A percentile compares a stretch with the other conserved stretches of the same genome.
These are phyloP conservation scores for Cephaloascus albidus DNA, from an alignment of 805 yeast genomes.

Conservation along the genomic window DNA sequence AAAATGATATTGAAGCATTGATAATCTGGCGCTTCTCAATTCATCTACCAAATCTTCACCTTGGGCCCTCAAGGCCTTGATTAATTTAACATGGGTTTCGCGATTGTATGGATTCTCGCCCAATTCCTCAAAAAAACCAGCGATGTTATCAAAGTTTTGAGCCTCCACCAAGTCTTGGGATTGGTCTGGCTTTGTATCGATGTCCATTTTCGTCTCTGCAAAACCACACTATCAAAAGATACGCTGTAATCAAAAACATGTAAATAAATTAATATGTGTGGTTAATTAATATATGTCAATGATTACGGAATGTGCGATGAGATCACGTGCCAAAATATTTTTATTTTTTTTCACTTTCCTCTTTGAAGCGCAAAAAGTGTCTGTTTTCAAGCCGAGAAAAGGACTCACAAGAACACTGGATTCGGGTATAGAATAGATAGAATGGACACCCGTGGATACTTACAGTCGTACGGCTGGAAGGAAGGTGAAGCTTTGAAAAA, in stretches of 20 bases:
- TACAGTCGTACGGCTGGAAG: constrained; percentile 80
- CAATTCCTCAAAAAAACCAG: constrained; percentile 4
- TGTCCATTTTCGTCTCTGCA: too few species aligned
- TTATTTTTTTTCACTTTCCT: too few species aligned
- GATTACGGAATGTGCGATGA: too few species aligned
- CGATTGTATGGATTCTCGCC: constrained; percentile 6
- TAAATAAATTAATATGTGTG: too few species aligned
- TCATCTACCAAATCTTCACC: constrained; percentile 1
- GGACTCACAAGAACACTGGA: not conserved
- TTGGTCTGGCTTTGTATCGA: too few species aligned
- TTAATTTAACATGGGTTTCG: constrained; percentile 9
- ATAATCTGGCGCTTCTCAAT: constrained; percentile 4
- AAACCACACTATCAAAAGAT: too few species aligned
- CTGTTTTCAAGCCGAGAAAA: not conserved
- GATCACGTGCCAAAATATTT: too few species aligned
- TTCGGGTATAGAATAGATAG: not conserved
- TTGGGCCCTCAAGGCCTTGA: constrained; percentile 5
- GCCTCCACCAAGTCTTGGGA: too few species aligned
- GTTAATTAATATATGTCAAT: too few species aligned
- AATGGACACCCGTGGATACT: constrained; percentile 75
- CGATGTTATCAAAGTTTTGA: constrained; percentile 2
- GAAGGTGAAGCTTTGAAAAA: constrained; percentile 78
- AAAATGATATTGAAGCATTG: constrained; percentile 2
- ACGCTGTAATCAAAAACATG: too few species aligned
- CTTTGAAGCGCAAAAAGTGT: too few species aligned